phyloP scores from a whole-genome alignment of 2,329 filamentous ascomycete species.

The Clarireedia monteithiana region DNA sequence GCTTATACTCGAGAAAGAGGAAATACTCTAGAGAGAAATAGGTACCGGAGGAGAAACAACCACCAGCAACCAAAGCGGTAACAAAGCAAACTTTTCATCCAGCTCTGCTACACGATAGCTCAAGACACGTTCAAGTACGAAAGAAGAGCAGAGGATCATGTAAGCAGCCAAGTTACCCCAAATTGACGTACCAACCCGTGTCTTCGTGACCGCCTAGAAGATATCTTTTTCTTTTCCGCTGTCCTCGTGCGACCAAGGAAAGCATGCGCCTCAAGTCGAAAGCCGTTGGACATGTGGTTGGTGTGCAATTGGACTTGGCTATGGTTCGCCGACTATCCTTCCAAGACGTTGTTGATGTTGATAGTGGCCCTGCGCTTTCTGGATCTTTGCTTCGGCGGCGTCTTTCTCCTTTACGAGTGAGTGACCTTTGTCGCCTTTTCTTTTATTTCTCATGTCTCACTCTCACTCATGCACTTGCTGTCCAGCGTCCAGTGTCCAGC shows the following conservation, averaged over 20 bases:
- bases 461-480: neutral
- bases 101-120: neutral
- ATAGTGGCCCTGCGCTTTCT: neutral
- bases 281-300: slow-evolving; percentile 5
- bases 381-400: too few species aligned
- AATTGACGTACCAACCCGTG: slow-evolving; percentile 7
- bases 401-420: too few species aligned
- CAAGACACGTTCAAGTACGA: neutral
- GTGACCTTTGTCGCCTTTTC: too few species aligned
- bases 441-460: too few species aligned
- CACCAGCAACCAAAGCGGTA: neutral
- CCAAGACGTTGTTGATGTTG: neutral
- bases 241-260: neutral
- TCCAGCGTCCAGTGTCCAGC: neutral
- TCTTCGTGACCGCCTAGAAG: neutral
- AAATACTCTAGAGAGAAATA: too few species aligned
- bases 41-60: neutral
- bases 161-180: slow-evolving; percentile 5
- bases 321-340: neutral
- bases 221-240: neutral
- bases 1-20: too few species aligned
- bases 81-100: neutral
- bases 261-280: neutral
- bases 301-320: neutral
- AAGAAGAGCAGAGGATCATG: neutral